Evolutionary conservation across 768 basidiomycete genomes (phyloP).

Genomic region (Tricholoma flavovirens): DNA sequence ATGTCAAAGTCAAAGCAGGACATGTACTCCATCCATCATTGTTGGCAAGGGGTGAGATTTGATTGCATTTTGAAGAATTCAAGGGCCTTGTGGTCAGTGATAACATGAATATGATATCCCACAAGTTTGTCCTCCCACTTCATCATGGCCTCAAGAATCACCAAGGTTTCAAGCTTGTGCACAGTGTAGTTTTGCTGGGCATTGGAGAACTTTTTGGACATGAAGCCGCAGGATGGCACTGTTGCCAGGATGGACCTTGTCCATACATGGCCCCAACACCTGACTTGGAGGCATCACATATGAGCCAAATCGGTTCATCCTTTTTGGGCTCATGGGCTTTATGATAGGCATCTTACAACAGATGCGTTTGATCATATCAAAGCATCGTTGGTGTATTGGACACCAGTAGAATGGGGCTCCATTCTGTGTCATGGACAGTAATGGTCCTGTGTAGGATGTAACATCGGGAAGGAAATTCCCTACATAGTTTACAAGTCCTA

Average conservation of each 20-base stretch:
- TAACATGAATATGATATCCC: slow-evolving; percentile 16
- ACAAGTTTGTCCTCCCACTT: no score
- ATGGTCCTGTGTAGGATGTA: slow-evolving; percentile 22
- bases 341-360: no score
- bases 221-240: slow-evolving; percentile 22
- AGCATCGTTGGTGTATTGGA: slow-evolving; percentile 18
- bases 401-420: slow-evolving; percentile 23
- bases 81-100: slow-evolving; percentile 18
- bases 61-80: slow-evolving; percentile 24
- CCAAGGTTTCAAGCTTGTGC: no score
- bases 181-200: slow-evolving; percentile 26
- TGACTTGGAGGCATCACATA: no score
- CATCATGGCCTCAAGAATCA: no score
- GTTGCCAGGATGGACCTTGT: slow-evolving; percentile 19
- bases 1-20: slow-evolving; percentile 22
- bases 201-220: slow-evolving; percentile 21
- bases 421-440: no score
- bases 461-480: slow-evolving; percentile 33
- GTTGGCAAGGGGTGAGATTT: slow-evolving; percentile 13
- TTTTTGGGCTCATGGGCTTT: not conserved
- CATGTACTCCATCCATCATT: slow-evolving; percentile 26
- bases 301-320: slow-evolving; percentile 22
- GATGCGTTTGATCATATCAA: no score
- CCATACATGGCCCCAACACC: no score
- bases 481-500: no score